phyloP scores from a whole-genome alignment of 768 basidiomycete genomes.

The Suillus decipiens region DNA sequence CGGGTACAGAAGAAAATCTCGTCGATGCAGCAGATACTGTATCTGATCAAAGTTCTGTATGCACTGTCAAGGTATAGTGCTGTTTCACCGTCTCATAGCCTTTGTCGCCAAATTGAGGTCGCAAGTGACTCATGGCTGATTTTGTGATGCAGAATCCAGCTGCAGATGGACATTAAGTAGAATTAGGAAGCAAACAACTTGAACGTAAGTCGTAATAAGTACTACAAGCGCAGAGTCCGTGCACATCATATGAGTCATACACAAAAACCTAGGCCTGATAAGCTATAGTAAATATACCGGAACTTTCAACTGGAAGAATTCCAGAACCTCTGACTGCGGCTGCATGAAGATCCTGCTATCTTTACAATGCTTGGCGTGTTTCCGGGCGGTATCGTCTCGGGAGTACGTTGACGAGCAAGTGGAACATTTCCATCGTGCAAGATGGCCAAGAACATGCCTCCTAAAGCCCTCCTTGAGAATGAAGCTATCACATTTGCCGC shows the following conservation, averaged over 20 bases:
- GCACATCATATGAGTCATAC: background rate
- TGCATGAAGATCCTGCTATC: background rate
- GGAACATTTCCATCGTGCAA: background rate
- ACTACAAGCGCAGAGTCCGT: background rate
- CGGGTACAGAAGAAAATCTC: too few relatives aligned
- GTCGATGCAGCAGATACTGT: too few relatives aligned
- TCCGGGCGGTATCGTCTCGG: background rate
- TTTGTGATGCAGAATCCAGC: too few relatives aligned
- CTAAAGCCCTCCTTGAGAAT: background rate
- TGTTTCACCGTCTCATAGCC: too few relatives aligned
- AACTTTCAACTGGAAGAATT: background rate
- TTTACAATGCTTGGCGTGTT: background rate
- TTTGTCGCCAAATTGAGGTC: too few relatives aligned
- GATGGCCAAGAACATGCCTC: background rate
- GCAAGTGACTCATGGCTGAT: too few relatives aligned
- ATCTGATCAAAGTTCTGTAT: too few relatives aligned
- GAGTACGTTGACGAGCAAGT: background rate
- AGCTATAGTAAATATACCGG: background rate
- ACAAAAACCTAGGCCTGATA: background rate
- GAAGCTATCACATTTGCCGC: background rate
- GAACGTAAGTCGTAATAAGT: background rate
- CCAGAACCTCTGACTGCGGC: background rate
- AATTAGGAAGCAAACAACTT: background rate
- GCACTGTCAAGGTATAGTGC: too few relatives aligned
- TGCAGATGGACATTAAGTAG: too few relatives aligned